Evolutionary conservation across 352 stramenopile species (phyloP).

Genomic region (Globisporangium polare): DNA sequence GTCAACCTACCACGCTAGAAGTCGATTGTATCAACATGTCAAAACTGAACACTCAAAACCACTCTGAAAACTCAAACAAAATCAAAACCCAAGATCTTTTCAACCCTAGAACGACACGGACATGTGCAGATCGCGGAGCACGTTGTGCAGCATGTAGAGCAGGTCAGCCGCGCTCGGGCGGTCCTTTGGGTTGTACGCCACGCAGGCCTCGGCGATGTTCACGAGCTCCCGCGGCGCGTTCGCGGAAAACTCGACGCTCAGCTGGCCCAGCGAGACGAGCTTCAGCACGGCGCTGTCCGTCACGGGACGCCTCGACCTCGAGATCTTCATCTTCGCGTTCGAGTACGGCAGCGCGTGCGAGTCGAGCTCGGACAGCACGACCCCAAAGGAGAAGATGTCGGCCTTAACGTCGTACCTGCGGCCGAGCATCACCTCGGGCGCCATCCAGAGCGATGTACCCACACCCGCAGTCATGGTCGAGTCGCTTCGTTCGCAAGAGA

Average conservation of each 20-base stretch:
- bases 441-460: too few relatives aligned
- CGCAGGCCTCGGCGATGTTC: neutral
- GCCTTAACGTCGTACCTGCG: neutral
- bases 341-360: slow-evolving; percentile 2
- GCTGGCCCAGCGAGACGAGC: neutral
- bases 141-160: slow-evolving; percentile 4
- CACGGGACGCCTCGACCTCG: neutral
- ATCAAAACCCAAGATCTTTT: neutral
- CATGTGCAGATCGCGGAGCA: slow-evolving; percentile 5
- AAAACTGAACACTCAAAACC: too few relatives aligned
- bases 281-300: neutral
- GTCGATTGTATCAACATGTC: too few relatives aligned
- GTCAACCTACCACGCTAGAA: too few relatives aligned
- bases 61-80: neutral
- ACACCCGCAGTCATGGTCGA: too few relatives aligned
- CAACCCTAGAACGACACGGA: neutral
- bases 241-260: neutral
- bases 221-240: neutral
- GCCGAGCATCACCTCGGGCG: too few relatives aligned
- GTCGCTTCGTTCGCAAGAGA: too few relatives aligned
- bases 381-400: neutral
- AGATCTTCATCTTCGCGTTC: neutral
- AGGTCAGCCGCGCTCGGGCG: slow-evolving; percentile 1
- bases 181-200: neutral
- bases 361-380: neutral